Conservation (phyloP, 148 eudicot species). For the Hydrangea macrophylla region DNA sequence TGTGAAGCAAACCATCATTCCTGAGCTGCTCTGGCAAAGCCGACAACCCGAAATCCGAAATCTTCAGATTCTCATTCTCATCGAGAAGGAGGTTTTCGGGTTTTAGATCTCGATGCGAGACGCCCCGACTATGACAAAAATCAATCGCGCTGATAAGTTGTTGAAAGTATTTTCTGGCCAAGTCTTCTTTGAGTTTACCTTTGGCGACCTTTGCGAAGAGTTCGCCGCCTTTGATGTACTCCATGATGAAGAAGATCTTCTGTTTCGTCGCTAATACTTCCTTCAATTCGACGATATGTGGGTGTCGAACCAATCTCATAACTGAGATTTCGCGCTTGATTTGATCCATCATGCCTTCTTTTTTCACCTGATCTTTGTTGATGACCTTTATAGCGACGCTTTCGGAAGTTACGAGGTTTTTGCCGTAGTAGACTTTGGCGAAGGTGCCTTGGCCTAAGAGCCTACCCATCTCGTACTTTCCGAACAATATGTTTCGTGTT, state of each 20-base stretch:
- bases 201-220: slow-evolving; percentile 46
- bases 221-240: slow-evolving; percentile 65
- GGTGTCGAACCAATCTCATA: slow-evolving; percentile 59
- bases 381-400: slow-evolving; percentile 65
- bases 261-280: slow-evolving; percentile 67
- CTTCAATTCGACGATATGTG: slow-evolving; percentile 52
- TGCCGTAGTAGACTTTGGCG: slow-evolving; percentile 59
- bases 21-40: slow-evolving; percentile 62
- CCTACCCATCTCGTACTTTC: slow-evolving; percentile 65
- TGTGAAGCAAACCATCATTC: slow-evolving; percentile 65
- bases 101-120: slow-evolving; percentile 48
- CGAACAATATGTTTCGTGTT: slow-evolving; percentile 34
- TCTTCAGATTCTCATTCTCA: slow-evolving; percentile 53
- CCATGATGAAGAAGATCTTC: slow-evolving; percentile 63
- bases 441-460: slow-evolving; percentile 66
- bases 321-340: slow-evolving; percentile 60
- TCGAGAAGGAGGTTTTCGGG: slow-evolving; percentile 57
- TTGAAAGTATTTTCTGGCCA: slow-evolving; percentile 46
- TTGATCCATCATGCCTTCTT: slow-evolving; percentile 52
- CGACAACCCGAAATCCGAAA: slow-evolving; percentile 67
- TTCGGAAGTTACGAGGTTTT: slow-evolving; percentile 36
- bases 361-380: slow-evolving; percentile 55
- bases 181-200: slow-evolving; percentile 51
- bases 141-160: slow-evolving; percentile 48
- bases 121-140: slow-evolving; percentile 54